Base-by-base conservation (phyloP, 805 yeast species). In the Middelhovenomyces tepae region DNA sequence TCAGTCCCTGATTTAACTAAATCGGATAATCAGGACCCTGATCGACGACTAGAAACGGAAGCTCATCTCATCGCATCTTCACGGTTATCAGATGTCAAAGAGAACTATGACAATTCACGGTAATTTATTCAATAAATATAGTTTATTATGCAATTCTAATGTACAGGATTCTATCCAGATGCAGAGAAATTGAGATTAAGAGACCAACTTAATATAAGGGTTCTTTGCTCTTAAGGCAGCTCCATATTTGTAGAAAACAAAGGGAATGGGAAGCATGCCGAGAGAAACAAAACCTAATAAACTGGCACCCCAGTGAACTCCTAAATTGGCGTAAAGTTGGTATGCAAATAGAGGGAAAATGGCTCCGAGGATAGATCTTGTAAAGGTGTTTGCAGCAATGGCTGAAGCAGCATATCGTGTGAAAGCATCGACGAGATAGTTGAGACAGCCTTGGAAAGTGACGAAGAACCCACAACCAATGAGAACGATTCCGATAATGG, bases 391-490 rank as follows among this genome's bases (percentile, higher is more conserved):
- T 4, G 75, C 80, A 3, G 83, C 80, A 35, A 75, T 60, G 2
- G 79, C 78, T 9, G 78, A 69, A 2, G 82, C 82, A 6, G 80
- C 73, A 42, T 64, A 69, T 28, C 62, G 54, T 22, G 73, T 62
- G 46, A 72, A 75, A 28, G 78, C 61, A 50, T 76, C 82, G 31
- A 77, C 71, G 39, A 77, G 57, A 46, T 76, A 76, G 51, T 71
- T 73, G 32, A 75, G 53, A 39, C 73, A 65, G 5, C 78, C 74
- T 43, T 72, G 72, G 62, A 76, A 76, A 31, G 73, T 67, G 28
- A 67, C 59, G 33, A 75, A 55, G 41, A 74, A 64, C 7, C 79
- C 79, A 40, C 60, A 50, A 3, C 74, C 73, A 34, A 71, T 65
- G 14, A 69, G 44, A 6, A 62, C 61, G n/a, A 75, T 65, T 5